Base-by-base conservation (phyloP, 345 rosid species). In the Arabidopsis arenosa region DNA sequence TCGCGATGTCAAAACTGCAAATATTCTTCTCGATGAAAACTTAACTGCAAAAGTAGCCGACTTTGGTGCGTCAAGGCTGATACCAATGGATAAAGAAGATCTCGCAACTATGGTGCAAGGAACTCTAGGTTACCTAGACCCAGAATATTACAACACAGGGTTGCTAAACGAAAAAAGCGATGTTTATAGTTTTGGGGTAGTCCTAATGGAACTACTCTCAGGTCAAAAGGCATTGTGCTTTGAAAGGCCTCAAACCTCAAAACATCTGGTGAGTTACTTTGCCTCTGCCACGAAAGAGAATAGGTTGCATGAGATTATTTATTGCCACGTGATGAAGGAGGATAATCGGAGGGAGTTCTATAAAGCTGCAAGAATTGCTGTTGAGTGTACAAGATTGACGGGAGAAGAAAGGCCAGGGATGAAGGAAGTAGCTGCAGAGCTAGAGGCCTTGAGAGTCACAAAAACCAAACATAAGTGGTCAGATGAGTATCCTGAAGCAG, bases 161-260 rank as follows among this genome's bases (percentile, higher is more conserved):
- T 1, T 68, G 1, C n/a, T 68, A 0, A 68, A 68, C 2, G 85
- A 81, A 17, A 85, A 85, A 53, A 85, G 88, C 4, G 85, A 85
- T 64, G 86, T 83, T 4, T 85, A 85, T 33, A 83, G 85, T 53
- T 85, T 83, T 9, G 86, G 85, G 5, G 84, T 83, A 8, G 77
- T 85, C 3, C 79, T 85, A 4, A 65, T 61, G 9, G 88, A 85
- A 35, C 59, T 85, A 0, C 51, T 83, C 1, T 71, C 82, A 0
- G 65, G 81, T 2, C 40, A 23, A 70, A 83, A 76, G 14, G 80
- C 80, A 7, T 11, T 83, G 9, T 55, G 65, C 2, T 66, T 72
- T 35, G 63, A 67, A 0, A 9, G 54, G 36, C 72, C 75, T 0
- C 85, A 66, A 0, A 7, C 33, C 0, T 70, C 80, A 2, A 68